Evolutionary conservation across 2,329 filamentous ascomycete species (phyloP).

Genomic region (Chrysoporthe puriensis): DNA sequence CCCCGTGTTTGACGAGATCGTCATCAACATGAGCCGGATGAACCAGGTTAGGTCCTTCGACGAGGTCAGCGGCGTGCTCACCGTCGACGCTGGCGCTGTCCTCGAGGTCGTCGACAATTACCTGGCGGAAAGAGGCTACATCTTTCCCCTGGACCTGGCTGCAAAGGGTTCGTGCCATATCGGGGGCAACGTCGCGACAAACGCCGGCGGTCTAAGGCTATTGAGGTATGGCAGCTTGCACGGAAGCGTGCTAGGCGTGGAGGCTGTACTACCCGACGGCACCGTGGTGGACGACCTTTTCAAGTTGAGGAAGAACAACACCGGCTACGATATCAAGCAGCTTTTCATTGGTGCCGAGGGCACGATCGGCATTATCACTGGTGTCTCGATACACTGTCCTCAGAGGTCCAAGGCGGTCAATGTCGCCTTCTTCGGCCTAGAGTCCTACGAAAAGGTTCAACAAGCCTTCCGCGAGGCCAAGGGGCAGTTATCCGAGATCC

Average conservation of each 20-base stretch:
- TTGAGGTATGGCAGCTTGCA: slow-evolving; percentile 94
- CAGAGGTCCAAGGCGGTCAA: slow-evolving; percentile 87
- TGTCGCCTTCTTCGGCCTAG: slow-evolving; percentile 90
- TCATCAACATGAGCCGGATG: slow-evolving; percentile 89
- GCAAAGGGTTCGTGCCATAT: slow-evolving; percentile 97
- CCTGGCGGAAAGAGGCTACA: slow-evolving; percentile 79
- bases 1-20: slow-evolving; percentile 97
- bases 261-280: slow-evolving; percentile 91
- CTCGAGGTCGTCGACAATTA: slow-evolving; percentile 87
- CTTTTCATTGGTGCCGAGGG: slow-evolving; percentile 95
- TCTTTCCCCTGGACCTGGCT: slow-evolving; percentile 96
- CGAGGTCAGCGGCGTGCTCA: slow-evolving; percentile 86
- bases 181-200: slow-evolving; percentile 93
- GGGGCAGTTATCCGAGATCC: slow-evolving; percentile 86
- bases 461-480: slow-evolving; percentile 88
- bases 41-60: slow-evolving; percentile 91
- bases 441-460: slow-evolving; percentile 88
- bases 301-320: slow-evolving; percentile 96
- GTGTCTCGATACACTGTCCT: slow-evolving; percentile 85
- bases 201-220: slow-evolving; percentile 88
- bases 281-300: slow-evolving; percentile 89
- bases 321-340: slow-evolving; percentile 95
- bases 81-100: slow-evolving; percentile 89
- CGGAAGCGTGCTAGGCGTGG: slow-evolving; percentile 87
- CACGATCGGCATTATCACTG: slow-evolving; percentile 93